Evolutionary conservation across 768 basidiomycete species (phyloP), one percentile per base, ranked within the genome.

Genomic region (Tephrocybe sp.): DNA sequence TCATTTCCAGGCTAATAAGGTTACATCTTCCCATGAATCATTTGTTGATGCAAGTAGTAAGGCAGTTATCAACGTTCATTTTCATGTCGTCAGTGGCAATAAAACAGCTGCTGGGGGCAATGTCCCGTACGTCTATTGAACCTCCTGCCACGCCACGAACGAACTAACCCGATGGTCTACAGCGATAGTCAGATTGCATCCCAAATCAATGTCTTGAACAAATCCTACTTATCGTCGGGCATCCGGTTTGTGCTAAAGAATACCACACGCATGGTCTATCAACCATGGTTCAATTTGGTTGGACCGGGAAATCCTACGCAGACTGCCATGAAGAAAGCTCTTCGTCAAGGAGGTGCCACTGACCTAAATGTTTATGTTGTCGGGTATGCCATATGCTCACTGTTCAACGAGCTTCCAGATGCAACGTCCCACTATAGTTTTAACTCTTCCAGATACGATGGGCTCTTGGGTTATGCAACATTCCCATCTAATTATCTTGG

Each of bases 381-480:
- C 19, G 78, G 78, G 69, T 79, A 54, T 42, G 67, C n/a, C n/a
- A n/a, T 34, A 18, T 25, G 13, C 18, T 16, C 7, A n/a, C 21
- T 18, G 11, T 5, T 29, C 11, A 29, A 29, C n/a, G n/a, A n/a
- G n/a, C n/a, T n/a, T n/a, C n/a, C n/a, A n/a, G n/a, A n/a, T n/a
- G n/a, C 7, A 50, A 34, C 18, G n/a, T 41, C 15, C 12, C 36
- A n/a, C 15, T 18, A 19, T 18, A 71, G 74, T 38, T 72, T 77
- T 64, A 57, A 40, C 25, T 64, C 64, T 40, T 71, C 68, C 9
- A 57, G 64, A 21, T 72, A 61, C 47, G 57, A 61, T 23, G 75
- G 76, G 19, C 72, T 82, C 12, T 67, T 83, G 16, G 78, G 80
- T 22, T 82, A 82, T 55, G 63, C 79, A 1, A 80, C 78, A 18